A percentile compares a stretch with the other conserved stretches of the same genome.
These are phyloP conservation scores for Bryoerythrophyllum caledonicum DNA, from an alignment of 225 moss, liverwort and hornwort genomes.

Conservation along the genomic window DNA sequence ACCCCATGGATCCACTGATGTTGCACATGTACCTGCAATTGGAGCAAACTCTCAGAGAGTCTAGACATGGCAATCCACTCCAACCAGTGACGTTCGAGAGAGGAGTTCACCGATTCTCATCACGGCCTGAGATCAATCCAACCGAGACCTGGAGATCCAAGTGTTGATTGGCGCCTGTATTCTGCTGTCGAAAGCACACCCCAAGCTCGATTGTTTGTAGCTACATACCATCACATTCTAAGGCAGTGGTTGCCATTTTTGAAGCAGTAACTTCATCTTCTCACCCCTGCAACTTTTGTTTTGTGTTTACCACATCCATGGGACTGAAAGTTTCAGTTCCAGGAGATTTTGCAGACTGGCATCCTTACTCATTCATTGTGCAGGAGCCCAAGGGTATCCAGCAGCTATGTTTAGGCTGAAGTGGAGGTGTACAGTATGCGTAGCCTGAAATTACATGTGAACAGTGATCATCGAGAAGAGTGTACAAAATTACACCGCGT, in stretches of 20 bases:
- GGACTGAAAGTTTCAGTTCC: background rate
- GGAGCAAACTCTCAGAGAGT: conserved; percentile 24
- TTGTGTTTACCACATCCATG: background rate
- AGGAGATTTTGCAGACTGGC: background rate
- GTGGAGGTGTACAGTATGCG: background rate
- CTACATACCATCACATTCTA: background rate
- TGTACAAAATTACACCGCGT: background rate
- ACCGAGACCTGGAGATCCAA: background rate
- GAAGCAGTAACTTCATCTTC: conserved; percentile 16
- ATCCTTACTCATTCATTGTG: background rate
- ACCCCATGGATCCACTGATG: conserved; percentile 36
- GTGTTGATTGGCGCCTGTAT: background rate
- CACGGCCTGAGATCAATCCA: background rate
- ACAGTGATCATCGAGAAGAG: background rate
- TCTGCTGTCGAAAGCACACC: background rate
- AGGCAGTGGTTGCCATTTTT: conserved; percentile 5
- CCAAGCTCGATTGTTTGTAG: background rate
- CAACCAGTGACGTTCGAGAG: background rate
- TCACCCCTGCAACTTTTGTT: background rate
- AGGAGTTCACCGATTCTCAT: background rate
- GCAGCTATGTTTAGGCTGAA: conserved; percentile 1
- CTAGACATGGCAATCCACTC: conserved; percentile 7
- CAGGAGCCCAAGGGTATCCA: conserved; percentile 16
- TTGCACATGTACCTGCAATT: conserved; percentile 14
- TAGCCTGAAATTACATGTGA: conserved; percentile 5